These are phyloP conservation scores for Halteria grandinella DNA, from an alignment of 73 alveolate species.

Conservation along the genomic window DNA sequence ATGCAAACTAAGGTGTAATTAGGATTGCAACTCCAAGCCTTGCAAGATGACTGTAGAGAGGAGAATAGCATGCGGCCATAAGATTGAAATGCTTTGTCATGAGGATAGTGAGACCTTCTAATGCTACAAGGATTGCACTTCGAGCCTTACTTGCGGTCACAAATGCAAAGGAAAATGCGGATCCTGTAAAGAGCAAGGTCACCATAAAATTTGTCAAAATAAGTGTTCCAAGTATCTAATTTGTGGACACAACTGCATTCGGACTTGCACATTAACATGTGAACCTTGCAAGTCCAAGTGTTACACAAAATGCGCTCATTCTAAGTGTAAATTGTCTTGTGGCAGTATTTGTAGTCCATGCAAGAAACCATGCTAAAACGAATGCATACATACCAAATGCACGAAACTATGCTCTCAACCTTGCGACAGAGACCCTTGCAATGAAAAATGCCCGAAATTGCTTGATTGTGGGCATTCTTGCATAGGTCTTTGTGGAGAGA, in stretches of 20 bases:
- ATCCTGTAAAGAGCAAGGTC: not conserved
- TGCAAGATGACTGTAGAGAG: not conserved
- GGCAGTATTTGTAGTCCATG: conserved; percentile 73
- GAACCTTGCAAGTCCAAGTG: conserved; percentile 69
- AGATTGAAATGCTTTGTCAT: not conserved
- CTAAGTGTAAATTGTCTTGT: conserved; percentile 70
- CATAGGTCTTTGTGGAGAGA: conserved; percentile 88
- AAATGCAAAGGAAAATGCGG: conserved; percentile 69
- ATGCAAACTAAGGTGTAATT: not conserved
- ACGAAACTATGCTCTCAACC: conserved; percentile 63
- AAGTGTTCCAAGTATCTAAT: conserved; percentile 43
- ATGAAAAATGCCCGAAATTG: conserved; percentile 54
- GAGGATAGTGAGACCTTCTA: conserved; percentile 6
- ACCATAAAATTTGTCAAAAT: not conserved
- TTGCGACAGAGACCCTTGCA: conserved; percentile 73
- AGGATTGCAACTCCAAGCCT: not conserved
- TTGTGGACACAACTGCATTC: conserved; percentile 81
- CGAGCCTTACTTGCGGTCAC: conserved; percentile 72
- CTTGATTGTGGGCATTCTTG: conserved; percentile 80
- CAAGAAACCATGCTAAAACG: conserved; percentile 59
- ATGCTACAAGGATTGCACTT: conserved; percentile 77
- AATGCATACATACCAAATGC: conserved; percentile 74
- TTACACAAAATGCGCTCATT: conserved; percentile 68
- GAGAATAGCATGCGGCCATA: conserved; percentile 53
- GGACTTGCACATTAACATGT: conserved; percentile 68